Evolutionary conservation across 805 yeast species (phyloP).

Genomic region (Candida montana): DNA sequence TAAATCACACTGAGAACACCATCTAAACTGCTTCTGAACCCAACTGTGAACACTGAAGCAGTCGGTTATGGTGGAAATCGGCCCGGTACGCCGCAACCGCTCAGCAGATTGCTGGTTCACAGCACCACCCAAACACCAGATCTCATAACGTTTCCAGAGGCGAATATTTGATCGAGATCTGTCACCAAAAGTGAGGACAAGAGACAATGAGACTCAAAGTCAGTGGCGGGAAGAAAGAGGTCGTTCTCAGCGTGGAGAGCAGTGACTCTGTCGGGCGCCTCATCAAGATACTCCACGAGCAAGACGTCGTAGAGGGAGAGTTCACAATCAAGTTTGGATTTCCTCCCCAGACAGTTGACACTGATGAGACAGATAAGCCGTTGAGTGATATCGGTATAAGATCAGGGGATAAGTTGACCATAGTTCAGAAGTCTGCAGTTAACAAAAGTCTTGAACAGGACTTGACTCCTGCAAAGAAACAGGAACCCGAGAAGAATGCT

Average conservation of each 20-base stretch:
- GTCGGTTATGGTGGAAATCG: too few species aligned
- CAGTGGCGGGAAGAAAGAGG: slow-evolving; percentile 21
- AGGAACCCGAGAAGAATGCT: not conserved
- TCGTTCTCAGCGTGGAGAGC: slow-evolving; percentile 33
- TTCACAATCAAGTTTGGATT: slow-evolving; percentile 45
- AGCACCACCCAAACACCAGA: too few species aligned
- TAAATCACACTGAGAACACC: too few species aligned
- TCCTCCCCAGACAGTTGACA: slow-evolving; percentile 49
- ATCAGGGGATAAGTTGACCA: slow-evolving; percentile 52
- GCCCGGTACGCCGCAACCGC: too few species aligned
- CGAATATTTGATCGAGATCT: too few species aligned
- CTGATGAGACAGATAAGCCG: slow-evolving; percentile 19
- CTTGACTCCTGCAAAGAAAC: slow-evolving; percentile 4
- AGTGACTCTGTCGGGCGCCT: slow-evolving; percentile 33
- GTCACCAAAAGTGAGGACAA: too few species aligned
- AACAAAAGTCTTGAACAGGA: slow-evolving; percentile 3
- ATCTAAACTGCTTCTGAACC: too few species aligned
- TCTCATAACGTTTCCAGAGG: too few species aligned
- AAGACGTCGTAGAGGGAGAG: slow-evolving; percentile 8
- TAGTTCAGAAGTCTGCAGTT: slow-evolving; percentile 25
- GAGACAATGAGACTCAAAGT: slow-evolving; percentile 35
- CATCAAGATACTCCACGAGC: slow-evolving; percentile 14
- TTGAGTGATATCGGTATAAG: slow-evolving; percentile 42
- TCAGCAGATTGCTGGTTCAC: too few species aligned
- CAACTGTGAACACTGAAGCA: too few species aligned